Evolutionary conservation across 768 basidiomycete species (phyloP).

Genomic region (Austroboletus eburneus): DNA sequence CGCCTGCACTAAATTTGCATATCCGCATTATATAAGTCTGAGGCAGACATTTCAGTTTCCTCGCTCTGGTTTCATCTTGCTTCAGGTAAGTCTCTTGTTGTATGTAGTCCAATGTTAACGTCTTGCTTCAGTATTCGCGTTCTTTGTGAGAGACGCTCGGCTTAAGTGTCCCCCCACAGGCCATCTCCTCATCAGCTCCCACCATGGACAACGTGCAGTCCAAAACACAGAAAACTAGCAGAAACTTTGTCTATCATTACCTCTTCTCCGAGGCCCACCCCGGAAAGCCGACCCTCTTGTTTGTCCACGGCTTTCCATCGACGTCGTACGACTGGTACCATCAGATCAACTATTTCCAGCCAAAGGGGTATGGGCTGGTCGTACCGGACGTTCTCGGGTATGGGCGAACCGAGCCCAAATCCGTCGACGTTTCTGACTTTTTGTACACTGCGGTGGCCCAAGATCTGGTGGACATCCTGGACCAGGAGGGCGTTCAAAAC

Average conservation of each 20-base stretch:
- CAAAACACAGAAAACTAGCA: conserved; percentile 33
- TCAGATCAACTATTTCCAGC: conserved; percentile 36
- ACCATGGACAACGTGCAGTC: conserved; percentile 24
- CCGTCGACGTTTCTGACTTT: conserved; percentile 29
- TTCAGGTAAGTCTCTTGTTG: too few species aligned
- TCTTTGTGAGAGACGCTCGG: too few species aligned
- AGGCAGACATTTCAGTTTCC: too few species aligned
- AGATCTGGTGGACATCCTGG: conserved; percentile 38
- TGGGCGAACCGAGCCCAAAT: conserved; percentile 42
- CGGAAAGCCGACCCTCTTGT: conserved; percentile 36
- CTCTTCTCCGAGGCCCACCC: conserved; percentile 23
- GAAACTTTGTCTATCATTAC: conserved; percentile 37
- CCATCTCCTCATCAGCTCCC: too few species aligned
- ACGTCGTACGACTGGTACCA: conserved; percentile 41
- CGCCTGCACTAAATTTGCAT: too few species aligned
- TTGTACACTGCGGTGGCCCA: conserved; percentile 21
- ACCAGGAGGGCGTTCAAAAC: conserved; percentile 31
- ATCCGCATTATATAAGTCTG: too few species aligned
- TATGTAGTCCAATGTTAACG: too few species aligned
- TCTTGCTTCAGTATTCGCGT: too few species aligned
- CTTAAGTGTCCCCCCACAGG: too few species aligned
- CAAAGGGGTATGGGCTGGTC: conserved; percentile 40
- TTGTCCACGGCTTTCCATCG: conserved; percentile 45
- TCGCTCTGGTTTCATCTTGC: too few species aligned
- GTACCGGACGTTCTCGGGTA: conserved; percentile 47